Evolutionary conservation across 1,139 yeast genomes (phyloP).

Genomic region (Saccharomycopsis crataegensis): DNA sequence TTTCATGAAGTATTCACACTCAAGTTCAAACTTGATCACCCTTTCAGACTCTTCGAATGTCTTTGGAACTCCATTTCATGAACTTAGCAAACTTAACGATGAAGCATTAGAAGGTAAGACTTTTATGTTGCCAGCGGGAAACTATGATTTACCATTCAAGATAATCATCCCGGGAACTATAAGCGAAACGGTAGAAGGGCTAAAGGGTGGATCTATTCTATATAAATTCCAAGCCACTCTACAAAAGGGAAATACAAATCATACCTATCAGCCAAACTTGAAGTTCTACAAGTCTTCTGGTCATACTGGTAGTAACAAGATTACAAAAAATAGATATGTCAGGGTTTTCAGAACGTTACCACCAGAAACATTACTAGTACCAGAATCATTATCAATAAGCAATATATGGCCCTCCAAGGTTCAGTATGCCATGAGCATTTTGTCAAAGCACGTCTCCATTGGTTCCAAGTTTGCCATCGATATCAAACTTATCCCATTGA

Average conservation of each 20-base stretch:
- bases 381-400: conserved; percentile 51
- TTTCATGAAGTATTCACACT: background rate
- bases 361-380: conserved; percentile 40
- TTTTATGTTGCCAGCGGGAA: conserved; percentile 53
- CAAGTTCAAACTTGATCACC: conserved; percentile 4
- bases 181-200: conserved; percentile 64
- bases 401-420: conserved; percentile 61
- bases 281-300: conserved; percentile 5
- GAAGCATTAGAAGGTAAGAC: background rate
- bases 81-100: conserved; percentile 2
- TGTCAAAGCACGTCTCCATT: conserved; percentile 51
- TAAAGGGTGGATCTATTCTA: conserved; percentile 46
- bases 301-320: conserved; percentile 22
- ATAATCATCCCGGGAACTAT: conserved; percentile 50
- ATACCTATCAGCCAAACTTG: background rate
- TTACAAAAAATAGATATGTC: conserved; percentile 33
- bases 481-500: conserved; percentile 49
- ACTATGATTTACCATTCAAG: conserved; percentile 58
- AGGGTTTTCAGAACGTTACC: conserved; percentile 49
- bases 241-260: background rate
- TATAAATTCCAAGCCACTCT: conserved; percentile 48
- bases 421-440: conserved; percentile 53
- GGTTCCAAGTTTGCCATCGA: conserved; percentile 50
- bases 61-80: conserved; percentile 16
- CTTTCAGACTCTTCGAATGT: background rate